Evolutionary conservation across 805 yeast species (phyloP), one percentile per base, ranked within the genome.

Genomic region (Candida sphagnicola): DNA sequence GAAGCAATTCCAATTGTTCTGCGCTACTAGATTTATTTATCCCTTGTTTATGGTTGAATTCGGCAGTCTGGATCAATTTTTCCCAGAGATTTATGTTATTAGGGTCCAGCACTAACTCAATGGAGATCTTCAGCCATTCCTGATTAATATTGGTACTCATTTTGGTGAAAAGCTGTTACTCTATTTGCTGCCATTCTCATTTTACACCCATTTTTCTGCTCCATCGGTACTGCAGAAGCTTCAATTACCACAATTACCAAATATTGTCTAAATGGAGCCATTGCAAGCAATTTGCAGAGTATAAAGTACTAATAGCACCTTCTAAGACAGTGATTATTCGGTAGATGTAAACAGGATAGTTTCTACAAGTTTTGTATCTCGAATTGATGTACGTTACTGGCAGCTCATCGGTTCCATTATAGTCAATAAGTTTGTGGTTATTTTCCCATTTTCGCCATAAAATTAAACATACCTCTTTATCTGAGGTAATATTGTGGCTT

Each of bases 1-100:
- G 49, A 25, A 78, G 50, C 8, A 65, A 41, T 15, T 59, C 51
- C 5, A 67, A 44, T 31, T 64, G 57, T 5, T 47, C 45, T 0
- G 18, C 17, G 2, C 63, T 41, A 17, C 74, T 59, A 2, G 59
- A 47, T 48, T 71, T 72, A 14, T 60, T 49, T 21, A 72, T 52
- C 3, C 61, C 61, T 6, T 50, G 45, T 31, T 48, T 54, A 18
- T 43, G 50, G 16, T 59, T 49, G 14, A 47, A 35, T 18, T 69
- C 70, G 0, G 69, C 57, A 5, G 47, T 44, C 10, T 51, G 43
- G 4, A 71, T 49, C 12, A 71, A 45, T 4, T 54, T 37, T 39
- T 64, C 59, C 77, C 78, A 73, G 18, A 56, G 44, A 10, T 44
- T 18, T 10, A 67, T 53, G 35, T 61, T 50, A 23, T 65, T 59